A percentile compares a stretch with the other conserved stretches of the same genome.
Conservation (phyloP, 1,139 yeast species). For the Taphrina flavorubra region DNA sequence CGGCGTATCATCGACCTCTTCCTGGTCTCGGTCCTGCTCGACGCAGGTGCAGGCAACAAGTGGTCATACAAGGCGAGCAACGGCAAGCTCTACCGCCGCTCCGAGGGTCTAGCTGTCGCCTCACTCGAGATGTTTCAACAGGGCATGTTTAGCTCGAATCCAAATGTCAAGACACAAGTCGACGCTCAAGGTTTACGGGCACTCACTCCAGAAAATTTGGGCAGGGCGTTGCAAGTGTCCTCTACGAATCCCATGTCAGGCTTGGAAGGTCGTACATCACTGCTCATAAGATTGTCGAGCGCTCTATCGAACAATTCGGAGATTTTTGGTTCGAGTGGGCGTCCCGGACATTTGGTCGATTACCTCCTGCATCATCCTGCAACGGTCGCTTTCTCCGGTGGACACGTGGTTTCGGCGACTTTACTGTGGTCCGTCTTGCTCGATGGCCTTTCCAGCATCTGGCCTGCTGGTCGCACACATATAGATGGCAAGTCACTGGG, state of each 20-base stretch:
- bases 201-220: conserved; percentile 49
- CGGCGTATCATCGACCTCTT: conserved; percentile 61
- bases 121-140: conserved; percentile 60
- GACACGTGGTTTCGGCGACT: conserved; percentile 47
- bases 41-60: conserved; percentile 66
- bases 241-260: conserved; percentile 60
- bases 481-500: conserved; percentile 61
- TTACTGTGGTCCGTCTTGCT: conserved; percentile 62
- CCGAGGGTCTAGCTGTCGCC: conserved; percentile 68
- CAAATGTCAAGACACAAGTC: conserved; percentile 53
- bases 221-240: conserved; percentile 57
- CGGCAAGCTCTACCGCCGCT: conserved; percentile 53
- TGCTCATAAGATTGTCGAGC: conserved; percentile 57
- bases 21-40: conserved; percentile 63
- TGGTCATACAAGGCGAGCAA: conserved; percentile 57
- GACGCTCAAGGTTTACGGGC: conserved; percentile 54
- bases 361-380: conserved; percentile 49
- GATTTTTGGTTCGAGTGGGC: conserved; percentile 57
- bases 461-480: conserved; percentile 60
- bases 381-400: conserved; percentile 35
- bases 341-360: conserved; percentile 64
- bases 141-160: conserved; percentile 56
- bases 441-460: conserved; percentile 60
- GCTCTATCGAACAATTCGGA: conserved; percentile 54
- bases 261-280: conserved; percentile 58